Percentiles rank a stretch among this genome's conserved stretches.
Conservation (phyloP, 2,329 filamentous ascomycete genomes). For the Neonectria ditissima region DNA sequence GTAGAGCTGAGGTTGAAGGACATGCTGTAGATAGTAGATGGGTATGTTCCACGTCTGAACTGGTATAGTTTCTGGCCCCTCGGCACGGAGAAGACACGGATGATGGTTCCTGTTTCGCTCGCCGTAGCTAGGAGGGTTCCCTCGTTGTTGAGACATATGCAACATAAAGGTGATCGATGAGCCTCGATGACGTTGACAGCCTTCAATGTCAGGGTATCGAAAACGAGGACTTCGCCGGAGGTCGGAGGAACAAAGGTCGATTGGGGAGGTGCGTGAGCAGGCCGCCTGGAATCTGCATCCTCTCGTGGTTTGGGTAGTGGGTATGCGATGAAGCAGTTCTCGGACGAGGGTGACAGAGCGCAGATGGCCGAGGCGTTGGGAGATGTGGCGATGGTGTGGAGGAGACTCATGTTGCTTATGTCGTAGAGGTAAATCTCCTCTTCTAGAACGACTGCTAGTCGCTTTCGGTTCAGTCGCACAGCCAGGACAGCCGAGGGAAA, state of each 20-base stretch:
- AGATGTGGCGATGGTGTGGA: slow-evolving; percentile 93
- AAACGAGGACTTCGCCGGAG: slow-evolving; percentile 91
- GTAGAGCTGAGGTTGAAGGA: slow-evolving; percentile 97
- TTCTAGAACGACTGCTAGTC: slow-evolving; percentile 92
- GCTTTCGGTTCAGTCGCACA: slow-evolving; percentile 92
- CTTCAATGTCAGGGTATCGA: slow-evolving; percentile 89
- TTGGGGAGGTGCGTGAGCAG: slow-evolving; percentile 85
- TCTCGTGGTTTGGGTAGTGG: slow-evolving; percentile 82
- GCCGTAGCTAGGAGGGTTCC: slow-evolving; percentile 93
- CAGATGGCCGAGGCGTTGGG: slow-evolving; percentile 93
- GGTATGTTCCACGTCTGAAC: slow-evolving; percentile 94
- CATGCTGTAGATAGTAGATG: slow-evolving; percentile 97
- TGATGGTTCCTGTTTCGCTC: slow-evolving; percentile 97
- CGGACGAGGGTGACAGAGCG: slow-evolving; percentile 91
- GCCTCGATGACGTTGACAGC: slow-evolving; percentile 96
- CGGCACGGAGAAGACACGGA: slow-evolving; percentile 93
- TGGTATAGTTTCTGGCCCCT: slow-evolving; percentile 94
- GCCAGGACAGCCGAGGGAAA: slow-evolving; percentile 97
- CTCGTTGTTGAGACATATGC: slow-evolving; percentile 91
- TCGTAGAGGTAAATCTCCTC: slow-evolving; percentile 99
- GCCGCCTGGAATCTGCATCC: slow-evolving; percentile 68
- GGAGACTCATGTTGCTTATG: slow-evolving; percentile 96
- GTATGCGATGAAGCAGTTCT: slow-evolving; percentile 95
- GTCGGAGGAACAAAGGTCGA: slow-evolving; percentile 85
- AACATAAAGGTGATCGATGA: slow-evolving; percentile 90